Evolutionary conservation across 257 asterid species (phyloP).

Genomic region (Solanum okadae): DNA sequence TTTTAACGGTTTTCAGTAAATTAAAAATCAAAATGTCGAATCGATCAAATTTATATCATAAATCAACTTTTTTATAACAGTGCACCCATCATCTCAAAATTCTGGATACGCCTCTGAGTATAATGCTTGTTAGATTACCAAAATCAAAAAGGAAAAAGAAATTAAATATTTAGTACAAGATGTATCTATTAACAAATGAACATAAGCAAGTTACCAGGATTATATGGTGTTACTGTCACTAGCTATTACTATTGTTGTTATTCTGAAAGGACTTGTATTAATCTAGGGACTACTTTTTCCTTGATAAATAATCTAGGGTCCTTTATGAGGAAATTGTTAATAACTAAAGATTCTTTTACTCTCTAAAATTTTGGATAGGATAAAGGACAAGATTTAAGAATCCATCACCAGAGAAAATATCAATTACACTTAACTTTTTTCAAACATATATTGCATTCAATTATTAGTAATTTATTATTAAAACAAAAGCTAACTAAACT

Average conservation of each 20-base stretch:
- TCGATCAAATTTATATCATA: no score
- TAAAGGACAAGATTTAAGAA: not conserved
- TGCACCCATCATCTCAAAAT: no score
- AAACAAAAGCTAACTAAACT: not conserved
- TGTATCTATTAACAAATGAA: not conserved
- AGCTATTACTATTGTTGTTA: not conserved
- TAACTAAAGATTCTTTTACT: not conserved
- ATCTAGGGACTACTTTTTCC: not conserved
- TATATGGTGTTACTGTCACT: not conserved
- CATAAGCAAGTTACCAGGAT: not conserved
- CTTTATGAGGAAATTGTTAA: not conserved
- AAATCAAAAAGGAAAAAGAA: not conserved
- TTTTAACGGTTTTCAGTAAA: no score
- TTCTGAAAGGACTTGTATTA: not conserved
- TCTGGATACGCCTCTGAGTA: no score
- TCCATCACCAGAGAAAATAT: not conserved
- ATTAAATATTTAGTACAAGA: not conserved
- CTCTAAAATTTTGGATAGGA: not conserved
- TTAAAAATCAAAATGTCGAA: no score
- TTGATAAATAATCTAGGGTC: not conserved
- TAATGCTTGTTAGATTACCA: not conserved
- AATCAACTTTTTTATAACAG: no score
- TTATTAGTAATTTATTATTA: not conserved
- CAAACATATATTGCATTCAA: not conserved
- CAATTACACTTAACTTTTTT: not conserved